phyloP scores from a whole-genome alignment of 805 yeast genomes.

The Starmera quercuum region DNA sequence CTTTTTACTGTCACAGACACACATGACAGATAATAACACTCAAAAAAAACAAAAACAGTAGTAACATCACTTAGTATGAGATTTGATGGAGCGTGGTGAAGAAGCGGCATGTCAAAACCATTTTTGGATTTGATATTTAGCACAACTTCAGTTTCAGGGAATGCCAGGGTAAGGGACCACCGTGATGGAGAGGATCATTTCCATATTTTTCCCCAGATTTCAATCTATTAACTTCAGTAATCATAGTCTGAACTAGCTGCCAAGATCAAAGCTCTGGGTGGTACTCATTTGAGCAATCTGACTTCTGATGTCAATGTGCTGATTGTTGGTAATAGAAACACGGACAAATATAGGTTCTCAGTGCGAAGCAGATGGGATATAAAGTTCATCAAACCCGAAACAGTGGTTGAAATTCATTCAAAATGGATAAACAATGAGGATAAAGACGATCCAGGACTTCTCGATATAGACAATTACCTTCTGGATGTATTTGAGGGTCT shows the following conservation, averaged over 20 bases:
- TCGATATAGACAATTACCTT: slow-evolving; percentile 15
- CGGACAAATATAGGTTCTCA: slow-evolving; percentile 48
- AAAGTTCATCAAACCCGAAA: slow-evolving; percentile 40
- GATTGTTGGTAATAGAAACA: slow-evolving; percentile 49
- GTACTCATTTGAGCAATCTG: slow-evolving; percentile 45
- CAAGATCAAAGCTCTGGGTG: slow-evolving; percentile 51
- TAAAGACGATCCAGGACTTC: slow-evolving; percentile 19
- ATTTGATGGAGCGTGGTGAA: too few species aligned
- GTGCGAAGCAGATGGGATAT: slow-evolving; percentile 49
- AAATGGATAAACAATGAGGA: slow-evolving; percentile 49
- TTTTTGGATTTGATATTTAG: slow-evolving; percentile 17
- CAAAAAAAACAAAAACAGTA: background rate
- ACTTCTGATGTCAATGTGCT: slow-evolving; percentile 54
- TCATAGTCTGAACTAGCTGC: slow-evolving; percentile 32
- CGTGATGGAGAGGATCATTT: too few species aligned
- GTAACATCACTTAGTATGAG: too few species aligned
- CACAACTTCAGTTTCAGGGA: slow-evolving; percentile 18
- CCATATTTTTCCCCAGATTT: too few species aligned
- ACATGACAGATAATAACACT: background rate
- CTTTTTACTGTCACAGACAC: background rate
- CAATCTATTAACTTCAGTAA: background rate
- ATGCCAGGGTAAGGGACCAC: slow-evolving; percentile 6
- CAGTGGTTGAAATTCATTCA: slow-evolving; percentile 36
- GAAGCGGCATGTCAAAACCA: slow-evolving; percentile 12
- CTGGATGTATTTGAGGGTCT: slow-evolving; percentile 39